Evolutionary conservation across 768 basidiomycete genomes (phyloP), one percentile per base, ranked within the genome.

Genomic region (Mrakia frigida): DNA sequence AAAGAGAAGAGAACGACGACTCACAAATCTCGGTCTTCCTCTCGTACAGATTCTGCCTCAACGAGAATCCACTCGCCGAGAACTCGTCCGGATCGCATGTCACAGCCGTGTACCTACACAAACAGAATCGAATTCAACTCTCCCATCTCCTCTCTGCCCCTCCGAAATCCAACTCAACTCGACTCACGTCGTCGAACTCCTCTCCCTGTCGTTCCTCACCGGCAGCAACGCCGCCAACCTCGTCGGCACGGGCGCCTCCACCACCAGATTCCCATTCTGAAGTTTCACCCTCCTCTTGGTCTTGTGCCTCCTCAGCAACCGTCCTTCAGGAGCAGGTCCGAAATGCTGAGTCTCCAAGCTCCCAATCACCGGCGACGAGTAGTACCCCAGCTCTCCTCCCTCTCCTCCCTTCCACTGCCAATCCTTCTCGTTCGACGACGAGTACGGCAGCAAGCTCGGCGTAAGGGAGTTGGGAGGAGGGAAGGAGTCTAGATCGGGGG

Each of bases 241-340:
- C 10, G 82, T 82, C 53, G 82, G 82, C 25, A 82, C 81, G 3
- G 80, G 81, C 80, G 81, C 81, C 56, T 83, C 82, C 13, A 82
- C 80, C 1, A 81, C 81, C 56, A 83, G 81, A 77, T 81, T 82
- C 18, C 81, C 81, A 61, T 53, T 31, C 60, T 37, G 53, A 18
- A 69, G 37, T 43, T 67, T 53, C 59, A 78, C 63, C 70, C 56
- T 59, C 37, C 70, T 68, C 69, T 79, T 75, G 5, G 74, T 75
- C 50, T 75, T 75, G 56, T 78, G 74, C 28, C 77, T 68, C 60
- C 77, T 73, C 1, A 67, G 56, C 35, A 78, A 35, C 21, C 73
- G 41, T 10, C 68, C 73, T 25, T 61, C 74, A 28, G 77, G 77
- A 18, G 70, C 73, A 6, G 77, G 77, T 9, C 77, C 77, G 41